Base-by-base conservation (phyloP, 192 early-diverging fungal genomes). In the Gamsiella multidivaricata region DNA sequence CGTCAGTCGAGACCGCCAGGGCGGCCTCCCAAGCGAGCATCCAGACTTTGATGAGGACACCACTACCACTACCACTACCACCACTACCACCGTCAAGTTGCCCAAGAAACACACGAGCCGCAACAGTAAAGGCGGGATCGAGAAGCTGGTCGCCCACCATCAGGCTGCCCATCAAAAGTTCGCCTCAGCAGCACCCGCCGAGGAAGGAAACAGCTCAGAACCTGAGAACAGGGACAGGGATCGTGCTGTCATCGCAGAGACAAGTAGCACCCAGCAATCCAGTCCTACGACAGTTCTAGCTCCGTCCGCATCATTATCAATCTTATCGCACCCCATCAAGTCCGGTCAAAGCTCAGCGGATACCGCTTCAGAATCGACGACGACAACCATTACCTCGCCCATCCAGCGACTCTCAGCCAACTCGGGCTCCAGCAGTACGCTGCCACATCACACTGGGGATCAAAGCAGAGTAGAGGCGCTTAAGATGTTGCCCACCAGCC, bases 101-200 rank as follows among this genome's bases (percentile, higher is more conserved):
- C 29, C 41, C 47, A 64, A 58, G 15, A 32, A 20, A 25, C n/a
- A n/a, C 11, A 25, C 23, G 42, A 5, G 31, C 41, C 54, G 31
- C 33, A 66, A n/a, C n/a, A 61, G 46, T 23, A 43, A 5, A 23
- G 52, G 3, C 54, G n/a, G n/a, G n/a, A n/a, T 64, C 2, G 33
- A 78, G 11, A 43, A 23, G 18, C 54, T 78, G 20, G 60, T 54
- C 8, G 46, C 43, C 2, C 74, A 56, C 10, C 65, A 69, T n/a
- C 63, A 65, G 47, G 33, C 55, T 43, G 32, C 61, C 9, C 71
- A 66, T 32, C 49, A 74, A 45, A 46, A 54, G 33, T 12, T 39
- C 33, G 10, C 57, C 9, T 7, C 25, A 31, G 2, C 20, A 33
- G 2, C 17, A 2, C 55, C 3, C 36, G 55, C 37, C 5, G 33